Conservation (phyloP, 306 rosid species). For the Sophora flavescens region DNA sequence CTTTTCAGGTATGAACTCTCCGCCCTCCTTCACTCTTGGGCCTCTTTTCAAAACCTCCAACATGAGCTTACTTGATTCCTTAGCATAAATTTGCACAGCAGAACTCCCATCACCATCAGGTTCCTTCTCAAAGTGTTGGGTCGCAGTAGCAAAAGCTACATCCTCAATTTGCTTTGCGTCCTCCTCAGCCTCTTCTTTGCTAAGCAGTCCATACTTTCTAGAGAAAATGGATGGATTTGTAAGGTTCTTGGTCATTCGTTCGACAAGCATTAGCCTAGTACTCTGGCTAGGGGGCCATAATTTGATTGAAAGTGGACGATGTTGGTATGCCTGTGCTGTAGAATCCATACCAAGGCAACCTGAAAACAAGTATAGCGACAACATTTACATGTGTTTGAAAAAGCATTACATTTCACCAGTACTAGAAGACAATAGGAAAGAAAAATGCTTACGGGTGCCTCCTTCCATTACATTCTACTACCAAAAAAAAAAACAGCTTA, state of each 20-base stretch:
- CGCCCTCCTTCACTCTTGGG: constrained; percentile 66
- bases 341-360: constrained; percentile 72
- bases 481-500: not conserved
- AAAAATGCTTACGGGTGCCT: not conserved
- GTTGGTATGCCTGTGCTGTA: constrained; percentile 53
- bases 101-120: constrained; percentile 87
- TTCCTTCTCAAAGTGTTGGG: constrained; percentile 81
- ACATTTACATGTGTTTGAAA: constrained; percentile 21
- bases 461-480: not conserved
- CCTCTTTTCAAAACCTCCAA: constrained; percentile 87
- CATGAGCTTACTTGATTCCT: constrained; percentile 91
- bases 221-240: constrained; percentile 87
- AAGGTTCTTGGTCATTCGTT: constrained; percentile 80
- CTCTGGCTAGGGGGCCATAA: constrained; percentile 93
- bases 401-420: not conserved
- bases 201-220: constrained; percentile 79
- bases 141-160: constrained; percentile 68
- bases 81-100: constrained; percentile 88
- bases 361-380: constrained; percentile 42
- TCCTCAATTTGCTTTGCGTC: constrained; percentile 76
- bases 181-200: constrained; percentile 78
- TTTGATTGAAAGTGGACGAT: constrained; percentile 67
- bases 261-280: constrained; percentile 78
- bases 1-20: constrained; percentile 53
- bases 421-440: constrained; percentile 8